Evolutionary conservation across 2,329 filamentous ascomycete genomes (phyloP), one percentile per base, ranked within the genome.

Genomic region (Pseudomassariella vexata): DNA sequence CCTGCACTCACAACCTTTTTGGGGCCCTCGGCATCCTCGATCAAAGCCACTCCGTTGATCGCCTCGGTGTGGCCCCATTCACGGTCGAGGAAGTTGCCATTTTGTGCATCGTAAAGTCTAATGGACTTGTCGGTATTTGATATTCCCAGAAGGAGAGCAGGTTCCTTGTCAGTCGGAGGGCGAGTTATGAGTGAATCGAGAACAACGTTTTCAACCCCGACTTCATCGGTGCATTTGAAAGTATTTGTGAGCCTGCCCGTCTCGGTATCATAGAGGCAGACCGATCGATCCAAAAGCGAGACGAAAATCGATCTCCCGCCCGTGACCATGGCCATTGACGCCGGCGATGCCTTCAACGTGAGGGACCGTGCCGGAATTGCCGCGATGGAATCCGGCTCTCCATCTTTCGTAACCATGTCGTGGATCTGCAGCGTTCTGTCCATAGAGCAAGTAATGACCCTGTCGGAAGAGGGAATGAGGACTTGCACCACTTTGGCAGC

Each of bases 111-210:
- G 49, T 98, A 98, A 11, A 98, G 65, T 21, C 92, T 73, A 35
- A 98, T 82, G 1, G 92, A 96, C 55, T 96, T 98, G 57, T 98
- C 92, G 1, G 86, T 95, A 46, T 89, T 89, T 7, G 90, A 95
- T 9, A 92, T 73, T n/a, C 87, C 89, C 12, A 92, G 71, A 31
- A 98, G 70, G 30, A 94, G 73, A 18, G 79, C 74, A 3, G 71
- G 59, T 24, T 65, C 77, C 54, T 56, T 68, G 26, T 59, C 72
- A 58, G 40, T 70, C 57, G 47, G 77, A 61, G 52, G 77, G 48
- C 53, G 78, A 36, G 80, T 76, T 2, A 78, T 77, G 19, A 98
- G 68, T 1, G 84, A 85, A 42, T 89, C 85, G 45, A 96, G 64
- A 25, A 92, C 77, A 1, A 90, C 90, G 5, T 88, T 76, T 48